phyloP scores from a whole-genome alignment of 2,329 filamentous ascomycete genomes.

The Colletotrichum chlorophyti region DNA sequence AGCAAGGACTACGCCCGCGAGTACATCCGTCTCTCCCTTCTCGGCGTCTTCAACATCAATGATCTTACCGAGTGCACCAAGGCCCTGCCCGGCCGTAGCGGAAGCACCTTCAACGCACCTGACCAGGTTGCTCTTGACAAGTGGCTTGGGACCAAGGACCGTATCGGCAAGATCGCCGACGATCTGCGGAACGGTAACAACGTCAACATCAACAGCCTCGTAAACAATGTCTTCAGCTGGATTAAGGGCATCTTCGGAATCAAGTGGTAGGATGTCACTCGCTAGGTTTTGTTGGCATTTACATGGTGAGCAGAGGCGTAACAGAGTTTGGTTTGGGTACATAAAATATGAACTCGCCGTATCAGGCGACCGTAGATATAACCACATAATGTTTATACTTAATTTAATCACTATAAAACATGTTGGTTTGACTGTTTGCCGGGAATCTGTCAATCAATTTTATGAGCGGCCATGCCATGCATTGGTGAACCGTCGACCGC shows the following conservation, averaged over 20 bases:
- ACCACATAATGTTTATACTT: constrained; percentile 17
- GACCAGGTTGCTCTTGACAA: constrained; percentile 21
- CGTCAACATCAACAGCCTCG: constrained; percentile 10
- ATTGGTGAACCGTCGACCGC: too few species aligned
- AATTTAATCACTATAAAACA: not conserved
- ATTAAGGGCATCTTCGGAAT: constrained; percentile 11
- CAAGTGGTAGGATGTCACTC: not conserved
- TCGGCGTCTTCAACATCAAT: constrained; percentile 65
- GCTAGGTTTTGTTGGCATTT: not conserved
- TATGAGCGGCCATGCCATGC: too few species aligned
- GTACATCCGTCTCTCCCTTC: constrained; percentile 59
- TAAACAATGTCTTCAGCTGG: constrained; percentile 12
- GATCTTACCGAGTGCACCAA: constrained; percentile 60
- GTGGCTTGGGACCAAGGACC: constrained; percentile 40
- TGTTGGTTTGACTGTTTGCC: too few species aligned
- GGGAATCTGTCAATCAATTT: too few species aligned
- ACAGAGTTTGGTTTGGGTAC: not conserved
- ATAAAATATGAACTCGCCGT: not conserved
- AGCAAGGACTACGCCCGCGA: constrained; percentile 59
- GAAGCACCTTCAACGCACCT: constrained; percentile 27
- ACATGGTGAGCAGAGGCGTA: constrained; percentile 1
- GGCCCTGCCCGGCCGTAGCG: constrained; percentile 48
- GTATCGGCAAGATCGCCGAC: constrained; percentile 44
- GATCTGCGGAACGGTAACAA: constrained; percentile 35
- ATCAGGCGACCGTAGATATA: constrained; percentile 12